Evolutionary conservation across 2,329 filamentous ascomycete species (phyloP), one percentile per base, ranked within the genome.

Genomic region (Botrytis hyacinthi): DNA sequence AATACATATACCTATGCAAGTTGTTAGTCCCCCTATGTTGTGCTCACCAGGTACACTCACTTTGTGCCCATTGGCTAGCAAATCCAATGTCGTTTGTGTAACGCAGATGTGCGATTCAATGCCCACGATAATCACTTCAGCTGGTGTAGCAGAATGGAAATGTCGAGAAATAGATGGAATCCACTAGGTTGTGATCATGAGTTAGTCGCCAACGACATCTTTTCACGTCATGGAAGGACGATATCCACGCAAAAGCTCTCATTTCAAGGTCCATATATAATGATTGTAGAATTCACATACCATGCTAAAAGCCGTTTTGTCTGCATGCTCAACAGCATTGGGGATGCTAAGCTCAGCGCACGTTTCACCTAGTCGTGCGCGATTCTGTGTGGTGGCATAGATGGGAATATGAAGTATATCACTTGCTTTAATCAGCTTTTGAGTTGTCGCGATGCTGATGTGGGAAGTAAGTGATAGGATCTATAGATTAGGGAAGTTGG

Each of bases 71-170:
- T 87, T 86, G 35, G 86, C 85, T 61, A 96, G 84, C 67, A 97
- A 84, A 84, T 98, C 95, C 60, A 98, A 86, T 26, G 93, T 90
- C 60, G 95, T 98, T 86, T 98, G 95, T 75, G 93, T 95, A 44
- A 98, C 90, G 85, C 95, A 98, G 81, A 98, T 96, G 83, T 98
- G 95, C 59, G 90, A 89, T 84, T 98, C 95, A 81, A 98, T 97
- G 54, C 95, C 95, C 26, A 97, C 91, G 76, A 98, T 89, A 72
- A 93, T 91, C 71, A 94, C 87, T 78, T 91, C 87, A 35, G 88
- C 84, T 0, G 80, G 80, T 0, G 82, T 78, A 1, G 80, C 75
- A 32, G 83, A 78, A 63, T 78, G 48, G 75, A 83, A 81, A 75
- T 82, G 79, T n/a, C 76, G 72, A 40, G 86, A 84, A 61, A 97